A percentile compares a stretch with the other conserved stretches of the same genome.
Conservation (phyloP, 352 stramenopile genomes). For the Elongisporangium prolatum region DNA sequence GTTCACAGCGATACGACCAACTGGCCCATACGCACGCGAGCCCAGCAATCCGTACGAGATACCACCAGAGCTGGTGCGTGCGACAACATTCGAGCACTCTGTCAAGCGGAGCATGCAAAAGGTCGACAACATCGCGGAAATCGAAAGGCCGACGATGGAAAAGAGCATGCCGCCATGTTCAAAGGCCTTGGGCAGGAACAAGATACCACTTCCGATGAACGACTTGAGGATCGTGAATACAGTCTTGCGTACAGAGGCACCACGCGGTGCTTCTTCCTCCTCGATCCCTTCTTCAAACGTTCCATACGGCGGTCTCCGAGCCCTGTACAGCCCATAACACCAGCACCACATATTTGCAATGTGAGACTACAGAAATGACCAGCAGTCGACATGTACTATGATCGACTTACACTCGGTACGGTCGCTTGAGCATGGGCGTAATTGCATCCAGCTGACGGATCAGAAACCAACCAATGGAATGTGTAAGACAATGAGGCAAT, state of each 20-base stretch:
- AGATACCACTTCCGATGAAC: slow-evolving; percentile 64
- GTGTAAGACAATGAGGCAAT: background rate
- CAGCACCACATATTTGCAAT: slow-evolving; percentile 1
- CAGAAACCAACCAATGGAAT: background rate
- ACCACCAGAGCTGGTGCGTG: slow-evolving; percentile 10
- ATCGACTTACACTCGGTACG: background rate
- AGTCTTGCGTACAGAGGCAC: slow-evolving; percentile 42
- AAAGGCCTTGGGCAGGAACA: slow-evolving; percentile 68
- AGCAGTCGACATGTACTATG: background rate
- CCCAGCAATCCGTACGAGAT: slow-evolving; percentile 62
- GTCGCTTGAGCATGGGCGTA: background rate
- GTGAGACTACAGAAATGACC: background rate
- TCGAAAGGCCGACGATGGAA: slow-evolving; percentile 37
- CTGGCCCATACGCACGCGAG: slow-evolving; percentile 44
- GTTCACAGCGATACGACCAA: slow-evolving; percentile 49
- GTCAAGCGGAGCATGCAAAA: slow-evolving; percentile 64
- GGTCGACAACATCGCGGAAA: slow-evolving; percentile 41
- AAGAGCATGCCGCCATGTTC: slow-evolving; percentile 68
- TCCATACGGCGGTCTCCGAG: background rate
- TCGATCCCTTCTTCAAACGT: background rate
- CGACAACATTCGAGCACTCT: slow-evolving; percentile 38
- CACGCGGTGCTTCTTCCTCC: slow-evolving; percentile 3
- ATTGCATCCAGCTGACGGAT: background rate
- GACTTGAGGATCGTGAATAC: slow-evolving; percentile 72
- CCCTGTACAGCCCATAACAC: background rate